Evolutionary conservation across 768 basidiomycete genomes (phyloP).

Genomic region (Rhodosporidiobolus odoratus): DNA sequence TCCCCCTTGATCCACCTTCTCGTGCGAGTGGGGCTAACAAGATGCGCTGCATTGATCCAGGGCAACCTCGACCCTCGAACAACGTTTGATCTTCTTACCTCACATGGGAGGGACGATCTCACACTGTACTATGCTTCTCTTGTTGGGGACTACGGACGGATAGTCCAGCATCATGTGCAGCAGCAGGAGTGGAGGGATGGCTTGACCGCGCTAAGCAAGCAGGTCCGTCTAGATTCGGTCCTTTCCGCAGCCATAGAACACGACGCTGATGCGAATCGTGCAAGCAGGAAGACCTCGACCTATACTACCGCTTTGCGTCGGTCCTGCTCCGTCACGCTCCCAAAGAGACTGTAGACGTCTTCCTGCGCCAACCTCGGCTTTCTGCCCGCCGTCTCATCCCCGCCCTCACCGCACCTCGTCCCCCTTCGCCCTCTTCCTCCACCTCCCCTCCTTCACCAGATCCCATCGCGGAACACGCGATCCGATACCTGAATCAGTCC

Average conservation of each 20-base stretch:
- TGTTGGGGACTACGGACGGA: conserved; percentile 73
- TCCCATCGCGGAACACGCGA: conserved; percentile 60
- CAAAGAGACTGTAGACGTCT: conserved; percentile 84
- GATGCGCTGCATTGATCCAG: conserved; percentile 48
- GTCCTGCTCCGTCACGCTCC: conserved; percentile 79
- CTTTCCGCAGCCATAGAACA: not conserved
- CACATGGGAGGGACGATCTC: conserved; percentile 87
- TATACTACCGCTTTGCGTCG: conserved; percentile 89
- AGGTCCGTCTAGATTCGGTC: conserved; percentile 13
- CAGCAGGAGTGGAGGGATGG: conserved; percentile 49
- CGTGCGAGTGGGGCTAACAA: not conserved
- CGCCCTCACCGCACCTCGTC: conserved; percentile 70
- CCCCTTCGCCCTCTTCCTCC: conserved; percentile 64
- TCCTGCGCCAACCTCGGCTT: conserved; percentile 73
- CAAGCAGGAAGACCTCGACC: conserved; percentile 68
- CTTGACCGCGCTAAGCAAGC: conserved; percentile 23
- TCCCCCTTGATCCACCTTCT: not conserved
- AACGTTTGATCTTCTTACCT: conserved; percentile 85
- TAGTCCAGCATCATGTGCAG: conserved; percentile 84
- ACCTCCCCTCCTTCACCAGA: not conserved
- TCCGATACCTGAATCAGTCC: conserved; percentile 79
- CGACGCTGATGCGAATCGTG: not conserved
- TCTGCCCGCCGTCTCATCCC: conserved; percentile 83
- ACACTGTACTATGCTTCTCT: conserved; percentile 80
- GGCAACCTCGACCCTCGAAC: conserved; percentile 75